Evolutionary conservation across 148 eudicot genomes (phyloP).

Genomic region (Talinum fruticosum): DNA sequence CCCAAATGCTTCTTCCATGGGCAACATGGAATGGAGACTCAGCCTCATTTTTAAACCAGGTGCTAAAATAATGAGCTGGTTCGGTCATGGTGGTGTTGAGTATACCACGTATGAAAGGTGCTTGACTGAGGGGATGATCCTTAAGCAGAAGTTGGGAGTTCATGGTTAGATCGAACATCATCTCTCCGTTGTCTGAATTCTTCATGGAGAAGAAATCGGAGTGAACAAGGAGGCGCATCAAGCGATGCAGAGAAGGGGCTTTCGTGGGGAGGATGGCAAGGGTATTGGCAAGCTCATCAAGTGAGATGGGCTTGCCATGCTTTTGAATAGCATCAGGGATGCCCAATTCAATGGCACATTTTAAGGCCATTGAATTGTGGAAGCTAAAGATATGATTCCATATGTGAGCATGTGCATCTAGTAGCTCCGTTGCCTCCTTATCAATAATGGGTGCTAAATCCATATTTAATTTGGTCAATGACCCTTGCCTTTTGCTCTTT

Average conservation of each 20-base stretch:
- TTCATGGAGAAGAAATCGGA: conserved; percentile 18
- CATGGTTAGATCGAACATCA: conserved; percentile 25
- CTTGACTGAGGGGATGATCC: conserved; percentile 18
- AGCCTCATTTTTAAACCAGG: conserved; percentile 24
- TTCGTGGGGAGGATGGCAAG: conserved; percentile 16
- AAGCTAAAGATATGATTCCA: conserved; percentile 23
- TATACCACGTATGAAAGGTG: conserved; percentile 10
- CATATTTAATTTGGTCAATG: too few relatives aligned
- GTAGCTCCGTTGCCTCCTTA: conserved; percentile 12
- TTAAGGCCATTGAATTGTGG: conserved; percentile 33
- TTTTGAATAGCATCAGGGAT: conserved; percentile 22
- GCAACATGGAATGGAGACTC: conserved; percentile 24
- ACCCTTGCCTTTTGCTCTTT: too few relatives aligned
- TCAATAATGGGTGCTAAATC: too few relatives aligned
- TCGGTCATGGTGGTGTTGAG: conserved; percentile 17
- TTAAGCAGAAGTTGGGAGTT: conserved; percentile 27
- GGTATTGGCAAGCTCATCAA: not conserved
- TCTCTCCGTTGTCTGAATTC: not conserved
- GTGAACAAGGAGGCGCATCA: conserved; percentile 30
- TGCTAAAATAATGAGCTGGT: conserved; percentile 13
- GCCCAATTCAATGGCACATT: conserved; percentile 31
- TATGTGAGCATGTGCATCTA: conserved; percentile 32
- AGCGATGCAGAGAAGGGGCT: not conserved
- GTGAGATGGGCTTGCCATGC: not conserved
- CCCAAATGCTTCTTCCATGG: conserved; percentile 30